Evolutionary conservation across 345 rosid genomes (phyloP).

Genomic region (Viola odorata): DNA sequence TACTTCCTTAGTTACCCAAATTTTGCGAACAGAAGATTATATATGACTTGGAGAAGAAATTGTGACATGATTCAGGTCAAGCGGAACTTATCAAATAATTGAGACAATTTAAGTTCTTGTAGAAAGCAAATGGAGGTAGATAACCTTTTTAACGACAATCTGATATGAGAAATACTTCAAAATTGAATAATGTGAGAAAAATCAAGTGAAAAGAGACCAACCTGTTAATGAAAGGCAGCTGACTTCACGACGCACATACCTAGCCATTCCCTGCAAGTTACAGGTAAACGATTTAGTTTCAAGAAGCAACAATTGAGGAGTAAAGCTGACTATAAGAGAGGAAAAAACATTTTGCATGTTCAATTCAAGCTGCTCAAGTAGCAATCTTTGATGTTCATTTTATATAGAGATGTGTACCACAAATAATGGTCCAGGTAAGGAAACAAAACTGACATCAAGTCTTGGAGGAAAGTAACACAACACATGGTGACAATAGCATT

Average conservation of each 20-base stretch:
- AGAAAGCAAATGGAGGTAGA: background rate
- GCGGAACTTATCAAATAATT: too few relatives aligned
- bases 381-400: background rate
- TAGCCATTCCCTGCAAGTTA: constrained; percentile 75
- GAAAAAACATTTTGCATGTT: background rate
- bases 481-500: background rate
- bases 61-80: too few relatives aligned
- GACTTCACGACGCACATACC: constrained; percentile 81
- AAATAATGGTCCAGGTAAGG: background rate
- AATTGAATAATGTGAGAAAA: constrained; percentile 2
- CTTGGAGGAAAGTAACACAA: background rate
- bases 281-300: constrained; percentile 13
- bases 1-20: too few relatives aligned
- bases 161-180: background rate
- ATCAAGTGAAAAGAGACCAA: constrained; percentile 12
- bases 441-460: background rate
- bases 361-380: background rate
- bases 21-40: too few relatives aligned
- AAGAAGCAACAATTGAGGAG: background rate
- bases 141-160: background rate
- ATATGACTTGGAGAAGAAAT: too few relatives aligned
- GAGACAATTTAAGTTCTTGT: background rate
- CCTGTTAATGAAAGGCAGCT: constrained; percentile 80
- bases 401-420: background rate
- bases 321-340: background rate